Evolutionary conservation across 192 early-diverging fungal genomes (phyloP), one percentile per base, ranked within the genome.

Genomic region (Backusella luteola): DNA sequence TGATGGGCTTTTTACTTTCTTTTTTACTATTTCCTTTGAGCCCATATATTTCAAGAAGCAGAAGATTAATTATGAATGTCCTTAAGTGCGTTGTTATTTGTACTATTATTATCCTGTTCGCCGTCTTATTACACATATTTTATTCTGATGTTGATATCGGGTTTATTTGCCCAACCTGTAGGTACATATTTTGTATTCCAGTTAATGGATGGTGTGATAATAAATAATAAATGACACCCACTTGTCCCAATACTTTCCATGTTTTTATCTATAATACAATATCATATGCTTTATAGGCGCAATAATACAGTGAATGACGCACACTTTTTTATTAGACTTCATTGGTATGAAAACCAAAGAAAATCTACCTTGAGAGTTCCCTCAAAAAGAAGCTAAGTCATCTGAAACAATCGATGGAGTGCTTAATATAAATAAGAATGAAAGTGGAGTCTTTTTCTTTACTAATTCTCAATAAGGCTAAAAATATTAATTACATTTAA

Each of bases 111-210:
- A 15, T 86, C 32, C 26, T 90, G 14, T 86, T 90, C 67, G 79
- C 79, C 5, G 34, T 85, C 11, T 77, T 81, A 8, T 80, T 90
- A 34, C 79, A 42, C 6, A 76, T 79, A 42, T 90, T 91, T 73
- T 91, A 90, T 77, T 77, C 80, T 35, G 69, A 78, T 39, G 23
- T 19, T 6, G 77, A 84, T 44, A 79, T 80, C 12, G 77, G 21
- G 19, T 29, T 34, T 44, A 84, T 79, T 23, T 91, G 90, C 73
- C 84, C 76, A 32, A 88, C 86, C 82, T 92, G 90, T 79, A 90
- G 81, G 75, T 90, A 90, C 68, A 75, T 91, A 9, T 83, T 77
- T 52, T 88, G 85, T 52, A 44, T 88, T 68, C 87, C 87, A 4
- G 78, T 86, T 39, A 82, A 73, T 52, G 80, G 77, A 8, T 90